Percentiles rank a stretch among this genome's conserved stretches.
Conservation (phyloP, 192 early-diverging fungal species). For the Phlyctochytrium bullatum region DNA sequence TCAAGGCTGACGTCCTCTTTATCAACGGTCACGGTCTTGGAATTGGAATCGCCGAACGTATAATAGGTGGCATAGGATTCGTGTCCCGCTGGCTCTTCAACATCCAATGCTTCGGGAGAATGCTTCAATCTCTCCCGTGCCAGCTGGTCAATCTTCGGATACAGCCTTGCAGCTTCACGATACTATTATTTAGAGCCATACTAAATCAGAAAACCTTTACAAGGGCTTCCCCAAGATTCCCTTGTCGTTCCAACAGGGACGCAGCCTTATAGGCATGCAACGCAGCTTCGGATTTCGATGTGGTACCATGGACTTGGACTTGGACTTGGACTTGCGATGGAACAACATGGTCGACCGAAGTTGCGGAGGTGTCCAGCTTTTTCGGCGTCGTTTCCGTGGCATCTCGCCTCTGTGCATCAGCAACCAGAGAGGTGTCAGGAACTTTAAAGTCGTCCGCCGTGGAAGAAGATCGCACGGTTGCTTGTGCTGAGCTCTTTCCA, state of each 20-base stretch:
- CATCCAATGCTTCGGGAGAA: background rate
- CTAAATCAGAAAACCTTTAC: background rate
- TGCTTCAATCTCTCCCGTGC: background rate
- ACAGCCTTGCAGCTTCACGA: background rate
- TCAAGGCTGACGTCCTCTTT: background rate
- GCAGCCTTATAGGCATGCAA: background rate
- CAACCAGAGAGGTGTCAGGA: too few species aligned
- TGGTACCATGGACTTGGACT: too few species aligned
- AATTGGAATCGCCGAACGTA: background rate
- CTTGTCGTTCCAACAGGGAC: background rate
- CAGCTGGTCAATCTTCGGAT: conserved; percentile 1
- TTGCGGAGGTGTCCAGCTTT: background rate
- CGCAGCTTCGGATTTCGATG: background rate
- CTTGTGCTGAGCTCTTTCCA: background rate
- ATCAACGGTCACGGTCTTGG: background rate
- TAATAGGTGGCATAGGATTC: background rate
- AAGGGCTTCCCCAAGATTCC: background rate
- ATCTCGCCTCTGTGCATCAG: background rate
- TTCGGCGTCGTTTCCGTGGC: background rate
- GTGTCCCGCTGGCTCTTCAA: background rate
- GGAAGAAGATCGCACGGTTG: background rate
- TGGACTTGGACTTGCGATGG: background rate
- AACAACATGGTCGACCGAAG: background rate
- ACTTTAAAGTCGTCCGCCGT: too few species aligned
- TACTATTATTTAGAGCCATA: background rate